Evolutionary conservation across 2,329 filamentous ascomycete species (phyloP), one percentile per base, ranked within the genome.

Genomic region (Clonostachys byssicola): DNA sequence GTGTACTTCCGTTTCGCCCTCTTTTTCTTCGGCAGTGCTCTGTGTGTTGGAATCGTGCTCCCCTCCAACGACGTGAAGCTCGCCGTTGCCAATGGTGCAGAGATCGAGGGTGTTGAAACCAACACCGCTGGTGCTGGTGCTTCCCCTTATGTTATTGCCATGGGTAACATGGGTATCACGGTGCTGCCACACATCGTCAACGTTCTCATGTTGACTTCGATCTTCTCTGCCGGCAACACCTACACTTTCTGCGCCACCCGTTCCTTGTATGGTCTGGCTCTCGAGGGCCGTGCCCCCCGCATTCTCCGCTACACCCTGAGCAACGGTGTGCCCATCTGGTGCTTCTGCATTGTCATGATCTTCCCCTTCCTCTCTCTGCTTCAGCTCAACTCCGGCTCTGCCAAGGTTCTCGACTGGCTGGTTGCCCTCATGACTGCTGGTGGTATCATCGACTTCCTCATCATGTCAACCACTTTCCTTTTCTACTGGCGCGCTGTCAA

Each of bases 1-100:
- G 83, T 89, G 7, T 89, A 88, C 65, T 86, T 83, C 61, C 81
- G 88, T 42, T 75, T 90, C 44, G 84, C 80, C 3, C 65, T 81
- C 14, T 89, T 90, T 66, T 89, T 89, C 64, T 75, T 89, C 20
- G 74, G 86, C 4, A 85, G 85, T 6, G 81, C 84, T 3, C 70
- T 91, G 2, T 76, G 74, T 23, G 78, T 87, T 20, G 85, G 84
- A 16, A 84, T 88, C 42, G 64, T 87, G 42, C 73, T 89, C 43
- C 74, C 86, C 4, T 83, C 81, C 60, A 78, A 88, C 50, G 82
- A 88, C 55, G 55, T 68, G 0, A 80, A 78, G 13, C 61, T 71
- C 51, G 68, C 38, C 36, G 23, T 30, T 10, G 23, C 23, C 23
- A 30, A 30, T 30, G 23, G 23, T 30, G 30, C 51, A 2, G 63